Percentiles rank a stretch among this genome's conserved stretches.
These are phyloP conservation scores for Candida sojae DNA, from an alignment of 1,139 yeast species.

Conservation along the genomic window DNA sequence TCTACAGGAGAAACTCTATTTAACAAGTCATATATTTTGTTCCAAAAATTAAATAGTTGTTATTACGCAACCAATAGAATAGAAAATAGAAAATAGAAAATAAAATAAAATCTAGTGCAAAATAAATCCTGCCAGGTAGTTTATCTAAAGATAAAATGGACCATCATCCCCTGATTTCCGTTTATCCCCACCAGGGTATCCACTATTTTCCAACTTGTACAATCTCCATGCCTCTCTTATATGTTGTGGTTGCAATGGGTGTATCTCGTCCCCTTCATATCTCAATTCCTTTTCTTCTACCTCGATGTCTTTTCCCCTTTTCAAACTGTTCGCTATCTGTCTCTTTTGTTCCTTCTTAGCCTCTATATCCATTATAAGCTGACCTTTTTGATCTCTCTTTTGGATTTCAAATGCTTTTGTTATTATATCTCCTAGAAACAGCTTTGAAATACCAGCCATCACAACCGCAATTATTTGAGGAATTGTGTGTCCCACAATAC, in stretches of 20 bases:
- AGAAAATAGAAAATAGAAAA: no score
- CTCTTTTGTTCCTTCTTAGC: conserved; percentile 36
- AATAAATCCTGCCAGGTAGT: no score
- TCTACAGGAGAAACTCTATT: conserved; percentile 66
- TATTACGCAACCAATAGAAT: no score
- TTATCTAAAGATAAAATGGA: background rate
- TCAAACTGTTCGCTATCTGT: conserved; percentile 28
- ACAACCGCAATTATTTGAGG: conserved; percentile 82
- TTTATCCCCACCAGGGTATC: background rate
- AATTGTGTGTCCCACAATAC: conserved; percentile 79
- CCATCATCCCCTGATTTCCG: conserved; percentile 4
- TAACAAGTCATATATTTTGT: conserved; percentile 18
- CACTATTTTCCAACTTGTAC: conserved; percentile 6
- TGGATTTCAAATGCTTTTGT: conserved; percentile 77
- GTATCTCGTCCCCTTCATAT: conserved; percentile 45
- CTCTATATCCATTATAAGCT: conserved; percentile 38
- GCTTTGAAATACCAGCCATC: conserved; percentile 84
- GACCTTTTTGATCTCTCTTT: conserved; percentile 51
- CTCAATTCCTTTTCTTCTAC: conserved; percentile 30
- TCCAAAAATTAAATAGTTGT: no score
- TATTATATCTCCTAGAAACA: conserved; percentile 83
- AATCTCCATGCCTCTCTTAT: conserved; percentile 84
- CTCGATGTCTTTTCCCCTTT: conserved; percentile 30
- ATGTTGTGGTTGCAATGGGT: conserved; percentile 81
- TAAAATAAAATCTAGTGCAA: no score